Evolutionary conservation across 768 basidiomycete species (phyloP), one percentile per base, ranked within the genome.

Genomic region (Coprinellus micaceus): DNA sequence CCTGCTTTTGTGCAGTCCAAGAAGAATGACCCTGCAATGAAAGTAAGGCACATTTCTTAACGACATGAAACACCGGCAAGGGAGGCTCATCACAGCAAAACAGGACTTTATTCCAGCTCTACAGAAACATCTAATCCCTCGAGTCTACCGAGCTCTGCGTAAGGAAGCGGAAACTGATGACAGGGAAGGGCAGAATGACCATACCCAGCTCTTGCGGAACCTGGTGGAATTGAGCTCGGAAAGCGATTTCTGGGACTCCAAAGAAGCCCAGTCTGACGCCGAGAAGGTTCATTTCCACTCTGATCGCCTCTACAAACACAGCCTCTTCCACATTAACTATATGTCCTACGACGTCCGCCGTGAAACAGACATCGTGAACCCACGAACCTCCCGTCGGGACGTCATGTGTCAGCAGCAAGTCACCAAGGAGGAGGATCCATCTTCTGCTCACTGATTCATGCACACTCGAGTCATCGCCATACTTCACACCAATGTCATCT

Each of bases 81-180:
- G 15, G 25, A 10, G 9, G n/a, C 40, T 25, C 13, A 43, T 43
- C 7, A 7, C 37, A 15, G 15, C 28, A 28, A 41, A 19, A 19
- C 3, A 49, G 71, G 66, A 44, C 58, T 30, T 73, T 73, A 33
- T 71, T 2, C 57, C 70, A 0, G 66, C 74, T 33, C 64, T 78
- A 6, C 29, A 73, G 47, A 58, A 72, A 21, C 69, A 76, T 50
- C 58, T 74, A 11, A 65, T 74, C 1, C 67, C 65, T 0, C 67
- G 72, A 2, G 36, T 74, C 10, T 63, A 57, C 9, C 49, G 30
- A 1, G 58, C 54, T 10, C 12, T 33, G 17, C 30, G 19, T 9
- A 6, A 33, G 19, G 30, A 33, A 19, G 36, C 26, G 6, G 11
- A 44, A 44, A 10, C 12, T 17, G 22, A 30, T 25, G 12, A 7